A percentile compares a stretch with the other conserved stretches of the same genome.
Conservation (phyloP, 2,329 filamentous ascomycete genomes). For the Microdochium trichocladiopsis region DNA sequence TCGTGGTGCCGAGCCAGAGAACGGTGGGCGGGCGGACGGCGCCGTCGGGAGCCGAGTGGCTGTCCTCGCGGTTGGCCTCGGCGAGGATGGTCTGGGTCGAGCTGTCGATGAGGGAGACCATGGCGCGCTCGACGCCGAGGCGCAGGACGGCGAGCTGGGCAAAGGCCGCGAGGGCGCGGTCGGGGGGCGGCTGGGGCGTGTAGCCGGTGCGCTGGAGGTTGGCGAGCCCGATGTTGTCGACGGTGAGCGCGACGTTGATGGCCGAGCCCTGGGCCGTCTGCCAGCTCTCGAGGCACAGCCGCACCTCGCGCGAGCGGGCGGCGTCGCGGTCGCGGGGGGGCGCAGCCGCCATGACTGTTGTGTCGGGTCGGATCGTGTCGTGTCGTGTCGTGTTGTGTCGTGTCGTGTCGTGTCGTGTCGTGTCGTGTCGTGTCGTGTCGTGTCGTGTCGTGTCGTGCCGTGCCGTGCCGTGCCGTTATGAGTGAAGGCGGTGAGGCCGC, state of each 20-base stretch:
- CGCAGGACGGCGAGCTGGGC: constrained; percentile 43
- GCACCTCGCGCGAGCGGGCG: constrained; percentile 20
- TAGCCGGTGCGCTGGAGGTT: constrained; percentile 16
- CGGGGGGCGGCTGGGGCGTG: constrained; percentile 22
- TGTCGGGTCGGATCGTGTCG: neutral
- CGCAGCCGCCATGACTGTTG: neutral
- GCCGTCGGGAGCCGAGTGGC: constrained; percentile 29
- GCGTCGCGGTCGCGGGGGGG: constrained; percentile 1
- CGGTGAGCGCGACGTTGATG: constrained; percentile 20
- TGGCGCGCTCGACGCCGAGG: constrained; percentile 35
- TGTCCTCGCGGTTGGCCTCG: constrained; percentile 34
- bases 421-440: no score
- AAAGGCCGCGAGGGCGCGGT: constrained; percentile 34
- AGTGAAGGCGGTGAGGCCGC: neutral
- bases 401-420: no score
- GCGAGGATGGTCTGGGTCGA: constrained; percentile 42
- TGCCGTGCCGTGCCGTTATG: neutral
- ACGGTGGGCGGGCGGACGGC: constrained; percentile 14
- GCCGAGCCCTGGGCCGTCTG: constrained; percentile 22
- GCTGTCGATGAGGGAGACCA: constrained; percentile 41
- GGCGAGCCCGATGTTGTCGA: constrained; percentile 21
- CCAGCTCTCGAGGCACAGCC: constrained; percentile 22
- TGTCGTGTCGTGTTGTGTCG: no score
- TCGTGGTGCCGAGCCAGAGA: constrained; percentile 24
- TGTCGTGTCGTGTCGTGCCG: no score